These are phyloP conservation scores for Kernera saxatilis DNA, from an alignment of 345 rosid genomes.

Conservation along the genomic window DNA sequence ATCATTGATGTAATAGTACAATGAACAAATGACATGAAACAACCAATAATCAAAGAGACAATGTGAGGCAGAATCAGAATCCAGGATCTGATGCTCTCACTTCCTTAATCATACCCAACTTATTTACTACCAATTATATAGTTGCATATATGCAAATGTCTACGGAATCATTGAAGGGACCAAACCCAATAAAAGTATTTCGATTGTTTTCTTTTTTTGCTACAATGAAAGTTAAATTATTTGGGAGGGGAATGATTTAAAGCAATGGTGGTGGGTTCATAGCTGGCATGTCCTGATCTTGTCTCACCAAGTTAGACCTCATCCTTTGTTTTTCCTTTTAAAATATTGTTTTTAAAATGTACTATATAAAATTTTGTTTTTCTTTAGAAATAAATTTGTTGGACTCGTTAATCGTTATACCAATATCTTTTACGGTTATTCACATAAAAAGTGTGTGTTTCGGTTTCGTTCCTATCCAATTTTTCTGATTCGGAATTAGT, in stretches of 20 bases:
- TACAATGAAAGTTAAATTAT: constrained; percentile 18
- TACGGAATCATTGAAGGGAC: constrained; percentile 21
- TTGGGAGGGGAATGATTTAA: constrained; percentile 19
- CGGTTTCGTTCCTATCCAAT: not conserved
- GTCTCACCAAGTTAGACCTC: constrained; percentile 23
- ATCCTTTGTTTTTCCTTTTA: not conserved
- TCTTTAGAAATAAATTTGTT: not conserved
- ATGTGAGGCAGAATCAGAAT: constrained; percentile 20
- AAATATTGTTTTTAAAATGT: not conserved
- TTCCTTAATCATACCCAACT: constrained; percentile 31
- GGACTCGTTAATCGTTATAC: not conserved
- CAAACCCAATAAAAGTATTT: constrained; percentile 18
- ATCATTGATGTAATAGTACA: constrained; percentile 10
- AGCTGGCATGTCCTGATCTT: constrained; percentile 34
- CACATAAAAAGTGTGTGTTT: constrained; percentile 14
- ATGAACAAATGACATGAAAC: constrained; percentile 7
- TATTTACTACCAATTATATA: constrained; percentile 9
- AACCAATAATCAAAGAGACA: constrained; percentile 18
- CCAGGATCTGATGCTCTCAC: constrained; percentile 21
- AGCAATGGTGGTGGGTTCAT: constrained; percentile 32
- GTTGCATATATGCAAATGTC: not conserved
- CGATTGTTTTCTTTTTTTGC: not conserved
- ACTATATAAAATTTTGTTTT: not conserved
- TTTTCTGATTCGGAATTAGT: not conserved
- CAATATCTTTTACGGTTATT: not conserved